These are phyloP conservation scores for Scheffersomyces segobiensis DNA, from an alignment of 1,139 yeast species.

Conservation along the genomic window DNA sequence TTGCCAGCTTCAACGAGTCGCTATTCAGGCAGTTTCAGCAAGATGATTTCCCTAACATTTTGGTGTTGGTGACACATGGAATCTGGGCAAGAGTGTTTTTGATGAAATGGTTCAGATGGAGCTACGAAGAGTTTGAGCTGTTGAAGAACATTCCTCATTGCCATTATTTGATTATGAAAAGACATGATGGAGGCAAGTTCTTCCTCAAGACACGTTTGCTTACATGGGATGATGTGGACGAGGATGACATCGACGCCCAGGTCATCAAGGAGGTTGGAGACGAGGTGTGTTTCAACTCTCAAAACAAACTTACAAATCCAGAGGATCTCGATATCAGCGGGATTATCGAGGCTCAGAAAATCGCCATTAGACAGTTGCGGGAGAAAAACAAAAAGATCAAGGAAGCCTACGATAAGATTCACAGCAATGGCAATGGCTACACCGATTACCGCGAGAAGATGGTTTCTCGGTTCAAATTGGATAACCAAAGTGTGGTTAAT, in stretches of 20 bases:
- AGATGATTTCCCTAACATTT: conserved; percentile 66
- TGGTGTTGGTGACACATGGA: conserved; percentile 88
- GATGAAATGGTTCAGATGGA: conserved; percentile 94
- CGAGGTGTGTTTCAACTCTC: conserved; percentile 45
- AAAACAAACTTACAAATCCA: conserved; percentile 32
- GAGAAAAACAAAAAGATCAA: conserved; percentile 39
- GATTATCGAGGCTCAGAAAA: conserved; percentile 46
- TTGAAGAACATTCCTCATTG: conserved; percentile 84
- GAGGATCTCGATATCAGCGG: conserved; percentile 44
- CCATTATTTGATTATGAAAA: conserved; percentile 75
- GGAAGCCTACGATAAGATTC: conserved; percentile 26
- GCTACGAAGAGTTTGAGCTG: conserved; percentile 83
- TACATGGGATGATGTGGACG: conserved; percentile 61
- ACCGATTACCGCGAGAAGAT: conserved; percentile 14
- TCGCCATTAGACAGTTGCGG: conserved; percentile 40
- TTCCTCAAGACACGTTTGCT: conserved; percentile 52
- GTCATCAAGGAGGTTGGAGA: conserved; percentile 42
- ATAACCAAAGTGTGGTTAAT: conserved; percentile 31
- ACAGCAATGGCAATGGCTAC: conserved; percentile 7
- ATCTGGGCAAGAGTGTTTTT: conserved; percentile 90
- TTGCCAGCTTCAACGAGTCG: conserved; percentile 86
- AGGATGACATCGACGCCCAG: conserved; percentile 40
- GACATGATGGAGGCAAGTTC: conserved; percentile 39
- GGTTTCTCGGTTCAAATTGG: conserved; percentile 21
- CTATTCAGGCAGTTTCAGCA: conserved; percentile 75